Conservation (phyloP, 2,329 filamentous ascomycete genomes). For the Ophiostoma himal-ulmi region DNA sequence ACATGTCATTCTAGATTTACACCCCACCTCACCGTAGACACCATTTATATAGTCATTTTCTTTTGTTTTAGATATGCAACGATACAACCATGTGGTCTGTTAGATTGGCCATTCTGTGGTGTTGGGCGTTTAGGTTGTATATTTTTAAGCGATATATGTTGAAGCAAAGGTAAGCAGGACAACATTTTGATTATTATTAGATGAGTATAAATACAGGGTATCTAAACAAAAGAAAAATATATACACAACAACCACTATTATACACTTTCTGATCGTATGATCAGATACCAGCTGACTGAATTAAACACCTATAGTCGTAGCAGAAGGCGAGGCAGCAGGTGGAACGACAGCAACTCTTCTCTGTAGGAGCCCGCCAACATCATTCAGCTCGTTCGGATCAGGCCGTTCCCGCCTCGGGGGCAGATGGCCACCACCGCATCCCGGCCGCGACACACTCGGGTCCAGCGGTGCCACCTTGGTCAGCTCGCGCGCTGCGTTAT, state of each 20-base stretch:
- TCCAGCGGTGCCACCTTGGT: conserved; percentile 24
- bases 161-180: too few species aligned
- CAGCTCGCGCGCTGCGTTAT: conserved; percentile 41
- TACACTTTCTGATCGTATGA: background rate
- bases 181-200: background rate
- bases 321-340: background rate
- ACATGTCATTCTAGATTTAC: background rate
- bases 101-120: background rate
- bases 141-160: background rate
- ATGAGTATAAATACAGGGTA: background rate
- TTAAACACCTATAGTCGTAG: background rate
- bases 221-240: background rate
- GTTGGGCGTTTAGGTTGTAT: background rate
- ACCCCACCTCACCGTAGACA: background rate
- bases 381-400: background rate
- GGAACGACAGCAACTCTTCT: background rate
- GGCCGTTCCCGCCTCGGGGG: background rate
- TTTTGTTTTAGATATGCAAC: background rate
- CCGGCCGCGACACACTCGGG: background rate
- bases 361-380: conserved; percentile 8
- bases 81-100: background rate
- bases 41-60: background rate
- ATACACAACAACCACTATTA: background rate
- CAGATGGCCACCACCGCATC: background rate
- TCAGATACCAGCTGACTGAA: too few species aligned